Conservation (phyloP, 2,329 filamentous ascomycete genomes). For the Graphiopsis chlorocephala region DNA sequence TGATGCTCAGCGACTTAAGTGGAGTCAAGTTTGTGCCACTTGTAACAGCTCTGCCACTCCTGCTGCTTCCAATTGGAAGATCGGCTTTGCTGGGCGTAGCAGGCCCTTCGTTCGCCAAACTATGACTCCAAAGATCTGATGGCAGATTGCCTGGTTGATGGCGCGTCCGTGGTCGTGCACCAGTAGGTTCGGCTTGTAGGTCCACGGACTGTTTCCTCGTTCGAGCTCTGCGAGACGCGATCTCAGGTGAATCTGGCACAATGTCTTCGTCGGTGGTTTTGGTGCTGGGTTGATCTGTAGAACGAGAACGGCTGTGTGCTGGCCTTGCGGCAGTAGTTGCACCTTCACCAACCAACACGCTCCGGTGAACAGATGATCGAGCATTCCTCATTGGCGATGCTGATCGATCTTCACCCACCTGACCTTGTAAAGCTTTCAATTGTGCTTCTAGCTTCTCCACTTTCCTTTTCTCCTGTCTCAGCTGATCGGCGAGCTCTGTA, state of each 20-base stretch:
- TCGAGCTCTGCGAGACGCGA: not conserved
- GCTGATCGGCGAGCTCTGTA: conserved; percentile 60
- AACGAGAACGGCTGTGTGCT: conserved; percentile 2
- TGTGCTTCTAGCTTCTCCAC: conserved; percentile 59
- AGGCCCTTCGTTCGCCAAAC: conserved; percentile 20
- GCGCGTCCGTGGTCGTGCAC: conserved; percentile 11
- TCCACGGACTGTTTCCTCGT: conserved; percentile 4
- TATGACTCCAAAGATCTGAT: conserved; percentile 28
- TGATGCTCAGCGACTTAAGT: conserved; percentile 30
- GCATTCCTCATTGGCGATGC: not conserved
- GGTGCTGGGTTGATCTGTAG: conserved; percentile 1
- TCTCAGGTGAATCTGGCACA: not conserved
- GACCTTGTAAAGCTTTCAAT: conserved; percentile 46
- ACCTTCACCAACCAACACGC: conserved; percentile 7
- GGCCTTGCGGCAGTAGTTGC: not conserved
- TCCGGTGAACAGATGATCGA: not conserved
- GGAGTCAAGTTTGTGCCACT: conserved; percentile 27
- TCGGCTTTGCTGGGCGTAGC: conserved; percentile 14
- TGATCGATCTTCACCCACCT: conserved; percentile 17
- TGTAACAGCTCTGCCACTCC: conserved; percentile 24
- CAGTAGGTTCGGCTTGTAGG: not conserved
- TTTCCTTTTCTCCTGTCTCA: conserved; percentile 66
- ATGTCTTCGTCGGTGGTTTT: not conserved
- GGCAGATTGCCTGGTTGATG: conserved; percentile 14
- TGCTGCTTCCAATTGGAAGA: conserved; percentile 9